Percentiles rank a stretch among this genome's conserved stretches.
Conservation (phyloP, 208 protist genomes). For the Leishmania tarentolae region DNA sequence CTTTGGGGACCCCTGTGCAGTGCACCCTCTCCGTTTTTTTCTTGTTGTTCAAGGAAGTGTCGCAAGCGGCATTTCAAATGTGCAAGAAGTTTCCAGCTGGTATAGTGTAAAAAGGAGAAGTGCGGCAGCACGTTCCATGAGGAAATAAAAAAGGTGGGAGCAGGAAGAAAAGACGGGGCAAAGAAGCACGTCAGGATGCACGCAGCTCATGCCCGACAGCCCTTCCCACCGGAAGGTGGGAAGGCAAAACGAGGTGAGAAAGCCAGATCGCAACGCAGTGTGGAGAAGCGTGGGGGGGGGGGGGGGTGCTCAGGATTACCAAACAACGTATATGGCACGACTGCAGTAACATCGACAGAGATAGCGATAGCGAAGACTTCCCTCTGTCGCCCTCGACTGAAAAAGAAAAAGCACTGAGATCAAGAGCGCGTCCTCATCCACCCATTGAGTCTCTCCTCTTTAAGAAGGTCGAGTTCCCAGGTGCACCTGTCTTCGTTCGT, state of each 20-base stretch:
- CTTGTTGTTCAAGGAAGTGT: neutral
- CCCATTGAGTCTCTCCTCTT: neutral
- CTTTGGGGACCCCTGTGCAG: too few species aligned
- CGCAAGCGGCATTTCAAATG: too few species aligned
- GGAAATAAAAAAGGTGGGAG: neutral
- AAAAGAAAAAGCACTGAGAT: neutral
- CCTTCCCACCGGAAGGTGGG: neutral
- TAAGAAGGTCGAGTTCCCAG: neutral
- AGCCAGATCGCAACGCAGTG: neutral
- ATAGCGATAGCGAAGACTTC: neutral
- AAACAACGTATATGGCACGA: neutral
- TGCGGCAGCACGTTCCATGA: neutral
- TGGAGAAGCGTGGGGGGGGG: neutral
- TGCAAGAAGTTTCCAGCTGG: neutral
- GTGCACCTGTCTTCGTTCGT: neutral
- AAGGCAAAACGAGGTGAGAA: neutral
- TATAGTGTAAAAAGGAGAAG: neutral
- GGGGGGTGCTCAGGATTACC: neutral
- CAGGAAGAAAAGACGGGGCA: neutral
- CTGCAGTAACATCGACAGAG: neutral
- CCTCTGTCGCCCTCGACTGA: neutral
- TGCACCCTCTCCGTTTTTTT: neutral
- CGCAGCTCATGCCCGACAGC: neutral
- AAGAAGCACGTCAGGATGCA: neutral
- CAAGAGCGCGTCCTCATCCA: neutral